Evolutionary conservation across 1,139 yeast genomes (phyloP).

Genomic region (Kodamaea suecica): DNA sequence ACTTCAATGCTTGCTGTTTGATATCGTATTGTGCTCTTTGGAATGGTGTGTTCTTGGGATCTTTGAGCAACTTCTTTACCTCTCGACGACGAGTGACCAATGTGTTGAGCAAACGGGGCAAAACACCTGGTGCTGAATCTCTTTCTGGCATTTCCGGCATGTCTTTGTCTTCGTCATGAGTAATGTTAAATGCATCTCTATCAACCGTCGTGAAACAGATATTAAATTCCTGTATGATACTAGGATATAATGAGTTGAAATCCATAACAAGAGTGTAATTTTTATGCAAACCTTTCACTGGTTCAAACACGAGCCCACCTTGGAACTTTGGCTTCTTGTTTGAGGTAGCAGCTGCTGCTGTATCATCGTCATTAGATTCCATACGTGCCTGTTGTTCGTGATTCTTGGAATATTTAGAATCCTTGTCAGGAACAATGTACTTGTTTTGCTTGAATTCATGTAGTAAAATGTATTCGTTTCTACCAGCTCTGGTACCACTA

Average conservation of each 20-base stretch:
- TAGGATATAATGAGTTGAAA: constrained; percentile 95
- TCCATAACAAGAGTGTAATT: constrained; percentile 93
- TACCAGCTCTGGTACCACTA: constrained; percentile 93
- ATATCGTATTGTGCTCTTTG: constrained; percentile 85
- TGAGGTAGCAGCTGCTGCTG: constrained; percentile 44
- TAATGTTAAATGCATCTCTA: constrained; percentile 49
- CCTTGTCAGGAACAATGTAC: constrained; percentile 88
- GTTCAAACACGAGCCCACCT: constrained; percentile 97
- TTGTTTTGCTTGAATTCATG: constrained; percentile 86
- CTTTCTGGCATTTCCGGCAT: constrained; percentile 69
- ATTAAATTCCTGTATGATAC: constrained; percentile 94
- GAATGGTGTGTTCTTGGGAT: constrained; percentile 58
- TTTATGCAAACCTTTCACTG: constrained; percentile 91
- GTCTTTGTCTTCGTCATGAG: constrained; percentile 57
- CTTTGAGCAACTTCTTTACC: constrained; percentile 82
- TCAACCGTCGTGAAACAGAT: constrained; percentile 96
- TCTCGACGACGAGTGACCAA: constrained; percentile 90
- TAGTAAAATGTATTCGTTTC: constrained; percentile 88
- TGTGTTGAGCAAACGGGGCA: constrained; percentile 79
- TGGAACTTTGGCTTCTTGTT: constrained; percentile 81
- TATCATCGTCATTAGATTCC: constrained; percentile 43
- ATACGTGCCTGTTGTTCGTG: constrained; percentile 37
- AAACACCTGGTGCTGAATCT: constrained; percentile 67
- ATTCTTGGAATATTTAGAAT: constrained; percentile 47
- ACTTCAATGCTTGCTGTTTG: constrained; percentile 91